A percentile compares a stretch with the other conserved stretches of the same genome.
These are phyloP conservation scores for Aspergillus chevalieri DNA, from an alignment of 2,329 filamentous ascomycete species.

Conservation along the genomic window DNA sequence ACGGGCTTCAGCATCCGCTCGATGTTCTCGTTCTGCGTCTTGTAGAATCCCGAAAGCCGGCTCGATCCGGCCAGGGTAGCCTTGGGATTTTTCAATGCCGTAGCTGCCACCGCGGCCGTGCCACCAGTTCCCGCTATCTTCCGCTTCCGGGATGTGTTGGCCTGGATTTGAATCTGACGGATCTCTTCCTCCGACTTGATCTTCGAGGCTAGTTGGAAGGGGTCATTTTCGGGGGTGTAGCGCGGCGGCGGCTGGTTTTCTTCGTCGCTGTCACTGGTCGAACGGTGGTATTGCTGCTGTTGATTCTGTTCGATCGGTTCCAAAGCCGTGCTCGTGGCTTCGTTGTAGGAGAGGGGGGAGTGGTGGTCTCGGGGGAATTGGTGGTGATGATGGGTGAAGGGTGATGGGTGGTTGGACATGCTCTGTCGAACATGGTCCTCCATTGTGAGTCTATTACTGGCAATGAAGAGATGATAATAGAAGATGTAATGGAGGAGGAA, in stretches of 20 bases:
- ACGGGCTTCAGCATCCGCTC: constrained; percentile 86
- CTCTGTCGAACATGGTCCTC: constrained; percentile 25
- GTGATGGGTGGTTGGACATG: constrained; percentile 21
- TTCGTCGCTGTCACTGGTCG: constrained; percentile 31
- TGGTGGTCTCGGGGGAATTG: constrained; percentile 19
- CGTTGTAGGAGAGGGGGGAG: constrained; percentile 21
- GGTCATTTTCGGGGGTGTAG: constrained; percentile 64
- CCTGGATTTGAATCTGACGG: constrained; percentile 57
- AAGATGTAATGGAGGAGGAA: neutral
- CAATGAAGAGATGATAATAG: neutral
- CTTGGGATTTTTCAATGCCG: constrained; percentile 36
- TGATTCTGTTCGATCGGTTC: constrained; percentile 23
- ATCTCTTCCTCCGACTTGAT: constrained; percentile 76
- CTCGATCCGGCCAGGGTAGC: constrained; percentile 20
- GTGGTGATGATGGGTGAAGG: constrained; percentile 18
- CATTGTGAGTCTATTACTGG: constrained; percentile 10
- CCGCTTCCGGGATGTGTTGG: constrained; percentile 74
- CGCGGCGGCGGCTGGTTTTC: constrained; percentile 47
- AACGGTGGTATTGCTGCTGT: constrained; percentile 11
- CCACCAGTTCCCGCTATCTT: constrained; percentile 1
- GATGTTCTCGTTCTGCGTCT: constrained; percentile 87
- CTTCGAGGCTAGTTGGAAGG: constrained; percentile 68
- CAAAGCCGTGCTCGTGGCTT: constrained; percentile 38
- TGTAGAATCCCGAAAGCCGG: constrained; percentile 71
- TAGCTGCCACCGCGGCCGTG: constrained; percentile 1